Conservation (phyloP, 371 early-diverging fungal species). For the Mortierella sp. region DNA sequence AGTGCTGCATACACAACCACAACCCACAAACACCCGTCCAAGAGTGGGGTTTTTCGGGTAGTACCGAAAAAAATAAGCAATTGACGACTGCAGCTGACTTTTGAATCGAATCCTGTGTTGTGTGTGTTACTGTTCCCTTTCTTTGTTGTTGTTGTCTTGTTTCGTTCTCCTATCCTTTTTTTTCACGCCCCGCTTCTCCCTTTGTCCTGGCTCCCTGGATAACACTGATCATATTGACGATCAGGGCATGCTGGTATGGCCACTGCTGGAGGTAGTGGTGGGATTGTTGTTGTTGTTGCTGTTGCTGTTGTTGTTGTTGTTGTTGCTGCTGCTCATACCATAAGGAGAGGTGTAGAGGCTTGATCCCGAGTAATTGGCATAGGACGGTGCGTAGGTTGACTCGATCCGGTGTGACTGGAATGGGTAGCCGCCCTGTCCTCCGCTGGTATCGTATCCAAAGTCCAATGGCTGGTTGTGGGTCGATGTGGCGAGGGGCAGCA, state of each 20-base stretch:
- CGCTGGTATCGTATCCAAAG: conserved; percentile 44
- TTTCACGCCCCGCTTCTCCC: conserved; percentile 1
- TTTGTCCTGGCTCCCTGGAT: neutral
- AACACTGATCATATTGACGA: neutral
- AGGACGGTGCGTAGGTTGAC: conserved; percentile 28
- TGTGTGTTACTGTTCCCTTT: neutral
- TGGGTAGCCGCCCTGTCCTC: conserved; percentile 30
- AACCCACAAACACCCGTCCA: too few species aligned
- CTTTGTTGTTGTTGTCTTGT: neutral
- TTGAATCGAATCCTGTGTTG: neutral
- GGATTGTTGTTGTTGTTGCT: conserved; percentile 4
- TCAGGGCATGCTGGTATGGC: conserved; percentile 6
- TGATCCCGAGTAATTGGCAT: conserved; percentile 39
- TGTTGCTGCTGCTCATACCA: conserved; percentile 18
- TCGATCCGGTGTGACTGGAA: conserved; percentile 53
- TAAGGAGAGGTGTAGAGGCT: conserved; percentile 31
- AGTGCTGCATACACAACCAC: too few species aligned
- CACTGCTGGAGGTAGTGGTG: neutral
- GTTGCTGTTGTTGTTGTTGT: neutral
- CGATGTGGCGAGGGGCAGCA: conserved; percentile 26
- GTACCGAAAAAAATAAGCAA: neutral
- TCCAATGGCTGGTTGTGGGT: conserved; percentile 34
- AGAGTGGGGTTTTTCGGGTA: neutral
- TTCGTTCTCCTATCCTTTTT: neutral
- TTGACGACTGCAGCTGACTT: conserved; percentile 9